A percentile compares a stretch with the other conserved stretches of the same genome.
phyloP scores from a whole-genome alignment of 495 filamentous ascomycete species.

The Cryomyces minteri region DNA sequence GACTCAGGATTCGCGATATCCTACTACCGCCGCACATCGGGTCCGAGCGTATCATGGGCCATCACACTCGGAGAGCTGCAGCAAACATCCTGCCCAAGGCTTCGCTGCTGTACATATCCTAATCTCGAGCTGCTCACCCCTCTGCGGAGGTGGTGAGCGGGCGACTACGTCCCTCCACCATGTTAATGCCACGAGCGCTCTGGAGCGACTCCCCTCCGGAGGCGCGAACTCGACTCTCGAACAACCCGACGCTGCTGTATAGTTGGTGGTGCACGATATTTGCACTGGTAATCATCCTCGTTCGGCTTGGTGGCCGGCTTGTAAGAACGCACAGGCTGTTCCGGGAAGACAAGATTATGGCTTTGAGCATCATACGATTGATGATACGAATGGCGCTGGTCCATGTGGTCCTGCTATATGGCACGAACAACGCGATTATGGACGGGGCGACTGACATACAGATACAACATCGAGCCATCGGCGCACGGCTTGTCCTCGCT shows the following conservation, averaged over 20 bases:
- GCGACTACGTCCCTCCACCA: neutral
- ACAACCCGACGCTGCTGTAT: constrained; percentile 39
- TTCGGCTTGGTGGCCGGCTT: constrained; percentile 61
- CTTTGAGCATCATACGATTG: constrained; percentile 61
- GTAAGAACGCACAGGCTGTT: constrained; percentile 68
- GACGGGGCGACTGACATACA: constrained; percentile 26
- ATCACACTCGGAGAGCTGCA: too few species aligned
- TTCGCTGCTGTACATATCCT: too few species aligned
- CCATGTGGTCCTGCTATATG: constrained; percentile 65
- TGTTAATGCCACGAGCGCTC: neutral
- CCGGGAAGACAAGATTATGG: constrained; percentile 72
- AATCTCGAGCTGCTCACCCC: too few species aligned
- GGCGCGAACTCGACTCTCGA: constrained; percentile 3
- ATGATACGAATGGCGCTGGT: constrained; percentile 67
- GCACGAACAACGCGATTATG: constrained; percentile 66
- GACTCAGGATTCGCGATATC: too few species aligned
- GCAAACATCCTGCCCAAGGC: too few species aligned
- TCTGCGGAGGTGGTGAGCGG: too few species aligned
- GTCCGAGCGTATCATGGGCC: too few species aligned
- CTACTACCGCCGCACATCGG: too few species aligned
- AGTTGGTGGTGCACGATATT: constrained; percentile 90
- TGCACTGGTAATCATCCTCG: constrained; percentile 59
- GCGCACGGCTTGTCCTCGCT: constrained; percentile 45
- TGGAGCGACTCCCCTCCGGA: constrained; percentile 2
- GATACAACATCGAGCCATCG: constrained; percentile 33